These are phyloP conservation scores for Amoebophrya sp. DNA, from an alignment of 169 alveolate genomes.

Conservation along the genomic window DNA sequence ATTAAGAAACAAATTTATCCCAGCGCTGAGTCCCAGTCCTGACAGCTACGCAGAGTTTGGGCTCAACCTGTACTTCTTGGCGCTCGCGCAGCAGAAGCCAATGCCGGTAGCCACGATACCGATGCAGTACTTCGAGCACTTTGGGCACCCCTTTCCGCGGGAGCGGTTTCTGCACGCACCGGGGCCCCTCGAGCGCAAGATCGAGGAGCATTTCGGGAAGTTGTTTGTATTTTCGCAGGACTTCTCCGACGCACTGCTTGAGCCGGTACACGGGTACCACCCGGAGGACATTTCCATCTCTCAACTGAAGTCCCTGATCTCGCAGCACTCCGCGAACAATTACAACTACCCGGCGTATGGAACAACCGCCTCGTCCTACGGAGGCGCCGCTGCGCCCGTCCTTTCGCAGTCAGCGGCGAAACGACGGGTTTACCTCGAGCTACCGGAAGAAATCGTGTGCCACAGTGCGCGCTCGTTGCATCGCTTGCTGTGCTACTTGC, in stretches of 20 bases:
- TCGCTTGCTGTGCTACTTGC: not conserved
- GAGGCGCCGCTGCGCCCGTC: no score
- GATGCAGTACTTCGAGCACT: not conserved
- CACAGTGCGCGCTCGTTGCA: not conserved
- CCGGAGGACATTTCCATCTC: slow-evolving; percentile 20
- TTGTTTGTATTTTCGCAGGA: not conserved
- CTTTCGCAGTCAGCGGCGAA: no score
- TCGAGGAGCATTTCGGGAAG: not conserved
- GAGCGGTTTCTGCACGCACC: not conserved
- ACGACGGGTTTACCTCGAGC: no score
- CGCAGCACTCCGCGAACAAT: no score
- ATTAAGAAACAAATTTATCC: no score
- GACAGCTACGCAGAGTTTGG: not conserved
- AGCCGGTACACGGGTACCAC: slow-evolving; percentile 8
- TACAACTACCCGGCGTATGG: no score
- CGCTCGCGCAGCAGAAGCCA: not conserved
- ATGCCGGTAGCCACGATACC: not conserved
- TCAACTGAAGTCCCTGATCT: not conserved
- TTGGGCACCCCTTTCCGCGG: not conserved
- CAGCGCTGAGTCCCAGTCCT: no score
- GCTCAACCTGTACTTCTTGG: not conserved
- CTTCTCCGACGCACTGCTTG: not conserved
- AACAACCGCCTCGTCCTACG: no score
- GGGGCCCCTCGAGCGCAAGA: not conserved
- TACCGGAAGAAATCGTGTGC: not conserved